Evolutionary conservation across 768 basidiomycete species (phyloP).

Genomic region (Hortiboletus flavorubellus): DNA sequence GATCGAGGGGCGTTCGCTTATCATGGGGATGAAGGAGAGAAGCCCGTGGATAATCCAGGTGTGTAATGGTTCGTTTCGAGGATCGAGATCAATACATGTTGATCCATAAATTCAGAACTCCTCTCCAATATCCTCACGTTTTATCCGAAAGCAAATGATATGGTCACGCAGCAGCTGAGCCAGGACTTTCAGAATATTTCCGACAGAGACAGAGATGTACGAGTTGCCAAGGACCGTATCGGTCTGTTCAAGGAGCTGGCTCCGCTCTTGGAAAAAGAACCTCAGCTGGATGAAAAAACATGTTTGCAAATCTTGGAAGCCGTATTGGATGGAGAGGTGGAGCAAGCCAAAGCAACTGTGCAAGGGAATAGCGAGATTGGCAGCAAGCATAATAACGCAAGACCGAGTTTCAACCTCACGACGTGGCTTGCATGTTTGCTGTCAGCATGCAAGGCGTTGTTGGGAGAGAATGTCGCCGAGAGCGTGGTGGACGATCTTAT

Average conservation of each 20-base stretch:
- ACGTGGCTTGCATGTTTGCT: not conserved
- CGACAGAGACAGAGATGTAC: slow-evolving; percentile 5
- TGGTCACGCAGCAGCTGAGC: not conserved
- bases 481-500: not conserved
- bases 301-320: not conserved
- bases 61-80: not conserved
- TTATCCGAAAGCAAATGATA: slow-evolving; percentile 15
- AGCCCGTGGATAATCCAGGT: slow-evolving; percentile 3
- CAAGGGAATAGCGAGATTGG: not conserved
- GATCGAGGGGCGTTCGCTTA: slow-evolving; percentile 16
- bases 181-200: slow-evolving; percentile 4
- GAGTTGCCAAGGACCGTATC: slow-evolving; percentile 14
- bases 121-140: not conserved
- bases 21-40: not conserved
- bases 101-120: slow-evolving; percentile 1
- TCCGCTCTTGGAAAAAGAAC: not conserved
- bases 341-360: slow-evolving; percentile 1
- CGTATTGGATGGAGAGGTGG: slow-evolving; percentile 1
- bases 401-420: too few relatives aligned
- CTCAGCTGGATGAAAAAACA: not conserved
- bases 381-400: too few relatives aligned
- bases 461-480: not conserved
- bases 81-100: not conserved
- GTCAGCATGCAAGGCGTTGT: not conserved
- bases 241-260: slow-evolving; percentile 4